phyloP scores from a whole-genome alignment of 257 asterid genomes.

The Fraxinus excelsior region DNA sequence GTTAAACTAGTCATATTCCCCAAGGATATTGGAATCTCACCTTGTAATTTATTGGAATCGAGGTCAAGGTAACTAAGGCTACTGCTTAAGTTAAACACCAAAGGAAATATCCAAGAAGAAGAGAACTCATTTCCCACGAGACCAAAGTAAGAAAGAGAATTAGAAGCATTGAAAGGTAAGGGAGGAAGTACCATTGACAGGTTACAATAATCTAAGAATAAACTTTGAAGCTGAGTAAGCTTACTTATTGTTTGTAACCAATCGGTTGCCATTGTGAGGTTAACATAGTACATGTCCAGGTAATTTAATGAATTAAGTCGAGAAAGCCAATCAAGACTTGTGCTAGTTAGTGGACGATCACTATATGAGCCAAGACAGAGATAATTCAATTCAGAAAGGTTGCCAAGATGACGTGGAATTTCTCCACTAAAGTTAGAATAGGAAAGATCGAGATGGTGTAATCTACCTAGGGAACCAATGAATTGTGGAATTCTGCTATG shows the following conservation, averaged over 20 bases:
- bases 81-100: conserved; percentile 15
- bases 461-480: neutral
- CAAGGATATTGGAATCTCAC: conserved; percentile 5
- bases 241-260: neutral
- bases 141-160: conserved; percentile 11
- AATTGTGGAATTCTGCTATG: neutral
- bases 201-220: neutral
- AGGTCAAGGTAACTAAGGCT: neutral
- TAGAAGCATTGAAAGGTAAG: neutral
- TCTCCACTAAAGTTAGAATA: neutral
- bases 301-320: too few relatives aligned
- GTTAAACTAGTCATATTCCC: too few relatives aligned
- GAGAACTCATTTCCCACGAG: too few relatives aligned
- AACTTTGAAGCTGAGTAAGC: neutral
- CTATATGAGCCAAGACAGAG: too few relatives aligned
- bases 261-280: too few relatives aligned
- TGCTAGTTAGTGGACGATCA: too few relatives aligned
- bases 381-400: too few relatives aligned
- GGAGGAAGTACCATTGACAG: neutral
- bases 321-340: too few relatives aligned
- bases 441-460: neutral
- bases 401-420: neutral
- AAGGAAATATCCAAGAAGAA: neutral
- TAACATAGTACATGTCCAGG: too few relatives aligned
- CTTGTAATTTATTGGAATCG: neutral